phyloP scores from a whole-genome alignment of 129 eudicot genomes.

The Deinandra increscens region DNA sequence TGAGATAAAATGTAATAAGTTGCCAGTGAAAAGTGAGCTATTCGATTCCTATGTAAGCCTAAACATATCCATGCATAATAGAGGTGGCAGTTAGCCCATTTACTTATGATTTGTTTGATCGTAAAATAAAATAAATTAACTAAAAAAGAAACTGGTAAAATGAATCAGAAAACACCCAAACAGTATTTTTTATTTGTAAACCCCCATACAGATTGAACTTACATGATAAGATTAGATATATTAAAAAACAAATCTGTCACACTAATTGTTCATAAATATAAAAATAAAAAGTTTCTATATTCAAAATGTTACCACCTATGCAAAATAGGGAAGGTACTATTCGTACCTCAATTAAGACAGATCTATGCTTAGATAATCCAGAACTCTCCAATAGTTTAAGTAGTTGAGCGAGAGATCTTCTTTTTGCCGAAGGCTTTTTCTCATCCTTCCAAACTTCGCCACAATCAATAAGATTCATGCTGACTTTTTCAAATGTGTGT shows the following conservation, averaged over 20 bases:
- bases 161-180: background rate
- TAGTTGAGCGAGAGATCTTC: slow-evolving; percentile 67
- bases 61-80: background rate
- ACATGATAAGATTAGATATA: no score
- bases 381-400: slow-evolving; percentile 57
- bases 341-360: slow-evolving; percentile 49
- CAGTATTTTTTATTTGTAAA: background rate
- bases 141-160: background rate
- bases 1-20: background rate
- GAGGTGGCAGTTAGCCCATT: background rate
- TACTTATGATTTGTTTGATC: background rate
- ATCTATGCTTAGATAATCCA: slow-evolving; percentile 74
- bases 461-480: slow-evolving; percentile 37
- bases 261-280: no score
- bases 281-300: no score
- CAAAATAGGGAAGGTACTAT: background rate
- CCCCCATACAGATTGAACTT: background rate
- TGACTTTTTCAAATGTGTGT: slow-evolving; percentile 47
- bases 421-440: slow-evolving; percentile 52
- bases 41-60: background rate
- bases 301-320: background rate
- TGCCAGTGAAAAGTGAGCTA: background rate
- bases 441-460: slow-evolving; percentile 67
- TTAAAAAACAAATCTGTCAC: no score
- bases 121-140: background rate